These are phyloP conservation scores for Agapanthus africanus DNA, from an alignment of 106 monocot species.

Conservation along the genomic window DNA sequence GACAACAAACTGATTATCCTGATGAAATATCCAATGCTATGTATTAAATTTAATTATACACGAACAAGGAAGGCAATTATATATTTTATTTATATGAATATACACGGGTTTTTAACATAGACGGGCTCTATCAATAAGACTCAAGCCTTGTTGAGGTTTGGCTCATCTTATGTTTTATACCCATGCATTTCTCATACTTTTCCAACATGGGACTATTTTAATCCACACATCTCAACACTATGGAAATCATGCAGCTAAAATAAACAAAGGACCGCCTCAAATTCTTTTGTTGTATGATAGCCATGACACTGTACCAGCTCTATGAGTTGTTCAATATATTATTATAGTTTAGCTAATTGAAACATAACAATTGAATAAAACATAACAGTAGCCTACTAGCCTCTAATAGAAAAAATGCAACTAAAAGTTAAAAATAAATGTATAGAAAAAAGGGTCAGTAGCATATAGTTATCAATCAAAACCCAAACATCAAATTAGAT, in stretches of 20 bases:
- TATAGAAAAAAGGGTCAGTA: background rate
- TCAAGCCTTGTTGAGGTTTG: no score
- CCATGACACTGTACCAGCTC: background rate
- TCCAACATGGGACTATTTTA: no score
- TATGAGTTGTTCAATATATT: background rate
- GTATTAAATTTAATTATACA: no score
- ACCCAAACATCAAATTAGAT: background rate
- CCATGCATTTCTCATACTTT: no score
- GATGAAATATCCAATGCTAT: background rate
- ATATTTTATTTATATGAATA: no score
- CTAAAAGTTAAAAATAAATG: background rate
- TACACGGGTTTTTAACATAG: no score
- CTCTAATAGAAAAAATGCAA: no score
- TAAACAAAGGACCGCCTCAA: background rate
- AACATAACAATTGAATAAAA: conserved; percentile 1
- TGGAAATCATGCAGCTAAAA: background rate
- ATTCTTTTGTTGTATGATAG: background rate
- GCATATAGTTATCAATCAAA: background rate
- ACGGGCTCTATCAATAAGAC: no score
- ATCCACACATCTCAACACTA: no score
- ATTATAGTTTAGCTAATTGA: background rate
- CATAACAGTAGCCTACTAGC: no score
- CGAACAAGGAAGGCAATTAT: no score
- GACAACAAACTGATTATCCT: background rate
- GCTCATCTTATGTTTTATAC: no score